These are phyloP conservation scores for Monilinia polystroma DNA, from an alignment of 2,329 filamentous ascomycete genomes.

Conservation along the genomic window DNA sequence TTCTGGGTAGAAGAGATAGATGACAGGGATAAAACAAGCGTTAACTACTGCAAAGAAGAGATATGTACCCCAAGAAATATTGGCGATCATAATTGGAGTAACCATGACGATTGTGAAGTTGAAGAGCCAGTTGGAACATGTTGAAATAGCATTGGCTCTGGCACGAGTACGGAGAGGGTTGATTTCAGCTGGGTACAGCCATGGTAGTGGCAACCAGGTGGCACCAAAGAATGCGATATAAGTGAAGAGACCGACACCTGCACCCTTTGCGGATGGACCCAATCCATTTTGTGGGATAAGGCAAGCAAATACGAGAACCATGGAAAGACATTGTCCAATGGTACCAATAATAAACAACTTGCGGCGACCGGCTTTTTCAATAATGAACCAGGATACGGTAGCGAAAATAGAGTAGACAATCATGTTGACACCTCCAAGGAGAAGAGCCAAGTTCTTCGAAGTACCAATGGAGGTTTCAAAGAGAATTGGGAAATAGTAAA, in stretches of 20 bases:
- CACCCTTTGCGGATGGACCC: slow-evolving; percentile 39
- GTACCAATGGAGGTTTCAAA: slow-evolving; percentile 51
- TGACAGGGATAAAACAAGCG: slow-evolving; percentile 43
- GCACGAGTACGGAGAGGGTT: slow-evolving; percentile 59
- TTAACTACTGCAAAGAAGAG: slow-evolving; percentile 43
- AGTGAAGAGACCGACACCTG: slow-evolving; percentile 57
- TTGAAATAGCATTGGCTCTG: slow-evolving; percentile 63
- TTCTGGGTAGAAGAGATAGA: slow-evolving; percentile 48
- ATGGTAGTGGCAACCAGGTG: slow-evolving; percentile 60
- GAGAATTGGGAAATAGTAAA: slow-evolving; percentile 52
- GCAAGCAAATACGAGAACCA: slow-evolving; percentile 55
- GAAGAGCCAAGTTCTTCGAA: slow-evolving; percentile 49
- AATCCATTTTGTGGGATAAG: slow-evolving; percentile 39
- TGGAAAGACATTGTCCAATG: slow-evolving; percentile 60
- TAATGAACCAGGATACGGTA: slow-evolving; percentile 51
- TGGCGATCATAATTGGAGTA: slow-evolving; percentile 43
- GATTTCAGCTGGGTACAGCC: slow-evolving; percentile 62
- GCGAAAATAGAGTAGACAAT: slow-evolving; percentile 55
- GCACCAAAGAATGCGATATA: slow-evolving; percentile 62
- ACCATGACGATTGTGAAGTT: slow-evolving; percentile 54
- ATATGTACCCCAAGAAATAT: slow-evolving; percentile 42
- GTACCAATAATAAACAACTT: slow-evolving; percentile 72
- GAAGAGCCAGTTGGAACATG: slow-evolving; percentile 51
- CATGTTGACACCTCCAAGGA: slow-evolving; percentile 57
- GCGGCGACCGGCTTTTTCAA: slow-evolving; percentile 63